Evolutionary conservation across 352 stramenopile species (phyloP), one percentile per base, ranked within the genome.

Genomic region (Nothophytophthora sp.): DNA sequence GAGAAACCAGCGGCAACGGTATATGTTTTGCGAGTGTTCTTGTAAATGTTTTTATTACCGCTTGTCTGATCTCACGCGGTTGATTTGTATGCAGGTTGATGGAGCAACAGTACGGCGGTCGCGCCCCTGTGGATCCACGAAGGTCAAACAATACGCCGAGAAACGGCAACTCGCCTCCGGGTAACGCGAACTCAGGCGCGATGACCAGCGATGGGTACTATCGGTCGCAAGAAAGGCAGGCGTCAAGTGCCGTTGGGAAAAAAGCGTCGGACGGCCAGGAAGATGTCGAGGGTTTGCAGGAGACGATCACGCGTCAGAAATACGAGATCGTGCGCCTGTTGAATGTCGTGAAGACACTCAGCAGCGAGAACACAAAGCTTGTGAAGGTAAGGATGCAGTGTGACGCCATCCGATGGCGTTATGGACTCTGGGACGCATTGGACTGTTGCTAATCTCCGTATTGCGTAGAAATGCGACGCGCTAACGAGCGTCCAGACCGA

Each of bases 281-380:
- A 19, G 77, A 86, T 34, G 30, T 63, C 18, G 67, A 88, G 6
- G 54, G 38, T 5, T 55, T 94, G 9, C 68, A 88, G 35, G 71
- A 88, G 37, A 77, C 70, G 5, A 37, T 92, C 45, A 42, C 66
- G 1, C 67, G 89, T 32, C 82, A 95, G 45, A 93, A 95, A 42
- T 75, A 81, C 45, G 85, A 95, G 53, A 92, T 91, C 22, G 73
- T 89, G 29, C 79, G 85, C 10, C 55, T 95, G 2, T 58, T 92
- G 16, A 92, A 90, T 20, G 87, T 79, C 1, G 79, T 95, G 12
- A 95, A 95, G 60, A 88, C 85, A 2, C 75, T 95, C 28, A 93
- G 82, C 34, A 78, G 64, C 4, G 85, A 95, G 48, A 95, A 95
- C 44, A 87, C 82, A 4, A 91, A 84, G 30, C 63, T 95, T 8